A percentile compares a stretch with the other conserved stretches of the same genome.
phyloP scores from a whole-genome alignment of 2,329 filamentous ascomycete genomes.

The Colletotrichum sp. region DNA sequence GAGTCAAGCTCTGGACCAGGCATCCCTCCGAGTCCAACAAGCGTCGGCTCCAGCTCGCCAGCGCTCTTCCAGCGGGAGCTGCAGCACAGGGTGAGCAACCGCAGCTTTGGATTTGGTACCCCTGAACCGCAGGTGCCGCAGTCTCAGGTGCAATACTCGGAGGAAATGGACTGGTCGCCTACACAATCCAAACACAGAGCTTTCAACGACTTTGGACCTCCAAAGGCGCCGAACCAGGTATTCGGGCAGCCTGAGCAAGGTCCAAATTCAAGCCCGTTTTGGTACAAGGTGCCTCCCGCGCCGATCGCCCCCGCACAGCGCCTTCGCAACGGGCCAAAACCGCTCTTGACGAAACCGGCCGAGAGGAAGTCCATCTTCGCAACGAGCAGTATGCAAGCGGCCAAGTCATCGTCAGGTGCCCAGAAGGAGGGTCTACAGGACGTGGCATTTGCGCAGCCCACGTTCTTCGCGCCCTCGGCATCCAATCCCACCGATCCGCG shows the following conservation, averaged over 20 bases:
- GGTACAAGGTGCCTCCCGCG: constrained; percentile 72
- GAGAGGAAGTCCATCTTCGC: constrained; percentile 59
- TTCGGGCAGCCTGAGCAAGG: constrained; percentile 53
- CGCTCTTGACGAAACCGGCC: constrained; percentile 52
- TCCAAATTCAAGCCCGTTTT: constrained; percentile 61
- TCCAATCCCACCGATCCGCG: constrained; percentile 41
- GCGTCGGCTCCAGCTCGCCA: constrained; percentile 22
- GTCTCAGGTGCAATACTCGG: constrained; percentile 41
- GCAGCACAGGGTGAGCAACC: constrained; percentile 17
- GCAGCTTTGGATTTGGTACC: constrained; percentile 19
- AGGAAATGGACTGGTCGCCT: constrained; percentile 79
- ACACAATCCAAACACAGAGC: constrained; percentile 61
- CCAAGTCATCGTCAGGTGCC: not conserved
- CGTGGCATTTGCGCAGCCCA: constrained; percentile 62
- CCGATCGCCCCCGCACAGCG: constrained; percentile 70
- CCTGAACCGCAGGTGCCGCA: constrained; percentile 22
- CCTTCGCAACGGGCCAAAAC: constrained; percentile 66
- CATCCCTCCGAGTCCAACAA: constrained; percentile 11
- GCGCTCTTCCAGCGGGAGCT: constrained; percentile 16
- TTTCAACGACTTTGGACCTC: constrained; percentile 51
- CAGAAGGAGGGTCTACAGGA: constrained; percentile 19
- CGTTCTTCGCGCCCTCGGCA: constrained; percentile 59
- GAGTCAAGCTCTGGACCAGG: constrained; percentile 23
- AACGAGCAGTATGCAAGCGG: constrained; percentile 26
- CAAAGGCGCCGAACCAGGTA: constrained; percentile 42